A percentile compares a stretch with the other conserved stretches of the same genome.
Conservation (phyloP, 169 alveolate genomes). For the Plasmodium cynomolgi region DNA sequence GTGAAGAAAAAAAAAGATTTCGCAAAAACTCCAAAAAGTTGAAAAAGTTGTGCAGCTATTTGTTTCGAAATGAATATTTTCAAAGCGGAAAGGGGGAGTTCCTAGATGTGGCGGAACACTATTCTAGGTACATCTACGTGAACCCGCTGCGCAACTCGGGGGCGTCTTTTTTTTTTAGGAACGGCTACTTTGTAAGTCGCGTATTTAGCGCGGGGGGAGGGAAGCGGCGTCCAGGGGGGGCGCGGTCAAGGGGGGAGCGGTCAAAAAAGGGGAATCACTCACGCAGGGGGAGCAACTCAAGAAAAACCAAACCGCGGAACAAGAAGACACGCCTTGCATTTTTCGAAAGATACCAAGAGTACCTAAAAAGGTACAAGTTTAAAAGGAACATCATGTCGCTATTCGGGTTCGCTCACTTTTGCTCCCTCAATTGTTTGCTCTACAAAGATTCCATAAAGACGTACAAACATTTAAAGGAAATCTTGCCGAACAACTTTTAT, state of each 20-base stretch:
- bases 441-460: constrained; percentile 28
- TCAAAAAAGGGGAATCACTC: neutral
- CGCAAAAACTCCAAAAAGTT: constrained; percentile 13
- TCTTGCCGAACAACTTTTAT: constrained; percentile 17
- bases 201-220: neutral
- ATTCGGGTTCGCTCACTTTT: constrained; percentile 66
- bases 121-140: constrained; percentile 12
- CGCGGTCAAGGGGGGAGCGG: no score
- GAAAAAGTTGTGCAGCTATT: neutral
- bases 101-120: neutral
- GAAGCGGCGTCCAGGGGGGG: no score
- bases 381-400: constrained; percentile 40
- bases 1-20: constrained; percentile 10
- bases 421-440: constrained; percentile 17
- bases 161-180: constrained; percentile 35
- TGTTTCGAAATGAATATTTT: constrained; percentile 43
- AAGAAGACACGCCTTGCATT: neutral
- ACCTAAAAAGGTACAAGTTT: constrained; percentile 17
- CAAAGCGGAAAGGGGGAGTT: neutral
- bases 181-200: constrained; percentile 25
- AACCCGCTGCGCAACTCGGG: constrained; percentile 33
- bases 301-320: neutral
- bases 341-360: constrained; percentile 10
- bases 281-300: neutral
- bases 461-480: constrained; percentile 12